Percentiles rank a stretch among this genome's conserved stretches.
phyloP scores from a whole-genome alignment of 192 early-diverging fungal species.

The Backusella luteola region DNA sequence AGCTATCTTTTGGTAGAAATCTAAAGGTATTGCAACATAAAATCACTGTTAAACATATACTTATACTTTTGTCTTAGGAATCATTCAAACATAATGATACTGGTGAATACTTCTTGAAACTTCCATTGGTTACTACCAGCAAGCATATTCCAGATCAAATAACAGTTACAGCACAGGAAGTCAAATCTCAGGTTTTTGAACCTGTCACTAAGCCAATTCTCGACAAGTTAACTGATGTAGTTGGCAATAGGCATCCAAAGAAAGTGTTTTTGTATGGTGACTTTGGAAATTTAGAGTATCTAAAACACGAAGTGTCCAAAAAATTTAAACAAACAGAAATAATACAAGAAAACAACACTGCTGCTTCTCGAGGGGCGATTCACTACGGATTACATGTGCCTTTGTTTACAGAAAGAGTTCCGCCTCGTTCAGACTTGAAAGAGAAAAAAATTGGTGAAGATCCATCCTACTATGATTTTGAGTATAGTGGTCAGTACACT shows the following conservation, averaged over 20 bases:
- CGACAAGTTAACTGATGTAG: background rate
- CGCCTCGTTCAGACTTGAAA: background rate
- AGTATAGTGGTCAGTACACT: background rate
- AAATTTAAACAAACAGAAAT: background rate
- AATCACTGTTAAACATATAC: conserved; percentile 45
- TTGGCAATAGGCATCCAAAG: background rate
- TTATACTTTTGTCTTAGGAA: conserved; percentile 46
- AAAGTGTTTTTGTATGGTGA: background rate
- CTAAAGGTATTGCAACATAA: conserved; percentile 37
- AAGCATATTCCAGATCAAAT: background rate
- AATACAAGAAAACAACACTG: background rate
- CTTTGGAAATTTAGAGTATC: background rate
- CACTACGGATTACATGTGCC: background rate
- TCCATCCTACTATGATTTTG: background rate
- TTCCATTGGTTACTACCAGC: background rate
- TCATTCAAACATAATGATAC: conserved; percentile 43
- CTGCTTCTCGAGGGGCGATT: background rate
- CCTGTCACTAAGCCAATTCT: conserved; percentile 36
- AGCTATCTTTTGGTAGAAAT: conserved; percentile 44
- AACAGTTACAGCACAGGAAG: conserved; percentile 32
- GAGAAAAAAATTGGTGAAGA: background rate
- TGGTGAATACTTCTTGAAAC: conserved; percentile 42
- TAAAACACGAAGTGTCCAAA: background rate
- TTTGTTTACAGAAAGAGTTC: background rate
- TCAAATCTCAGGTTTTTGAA: conserved; percentile 54